Percentiles rank a stretch among this genome's conserved stretches.
Conservation (phyloP, 2,329 filamentous ascomycete species). For the Teratosphaeria nubilosa region DNA sequence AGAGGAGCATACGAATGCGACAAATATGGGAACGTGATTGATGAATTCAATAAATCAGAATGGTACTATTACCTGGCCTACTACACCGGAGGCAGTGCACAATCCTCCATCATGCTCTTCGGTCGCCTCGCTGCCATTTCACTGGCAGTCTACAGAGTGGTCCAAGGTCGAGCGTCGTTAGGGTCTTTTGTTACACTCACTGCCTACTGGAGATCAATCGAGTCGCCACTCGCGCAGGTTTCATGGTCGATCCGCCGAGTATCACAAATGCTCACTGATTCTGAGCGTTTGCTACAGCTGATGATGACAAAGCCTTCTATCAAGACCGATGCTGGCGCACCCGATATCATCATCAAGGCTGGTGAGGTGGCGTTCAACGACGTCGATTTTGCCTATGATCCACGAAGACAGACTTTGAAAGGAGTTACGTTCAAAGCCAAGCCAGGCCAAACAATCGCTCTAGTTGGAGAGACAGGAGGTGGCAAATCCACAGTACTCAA, state of each 20-base stretch:
- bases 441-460: slow-evolving; percentile 47
- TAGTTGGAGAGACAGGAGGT: slow-evolving; percentile 53
- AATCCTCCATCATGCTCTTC: slow-evolving; percentile 39
- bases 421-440: slow-evolving; percentile 40
- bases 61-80: slow-evolving; percentile 20
- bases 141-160: slow-evolving; percentile 45
- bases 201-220: slow-evolving; percentile 49
- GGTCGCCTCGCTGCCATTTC: slow-evolving; percentile 41
- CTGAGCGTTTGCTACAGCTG: slow-evolving; percentile 50
- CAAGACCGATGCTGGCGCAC: slow-evolving; percentile 37
- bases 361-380: slow-evolving; percentile 46
- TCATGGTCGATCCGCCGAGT: slow-evolving; percentile 41
- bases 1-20: slow-evolving; percentile 43
- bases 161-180: slow-evolving; percentile 39
- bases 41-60: slow-evolving; percentile 25
- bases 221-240: slow-evolving; percentile 41
- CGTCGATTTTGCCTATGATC: slow-evolving; percentile 48
- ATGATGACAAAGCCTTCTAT: slow-evolving; percentile 50
- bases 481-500: slow-evolving; percentile 55
- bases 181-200: slow-evolving; percentile 56
- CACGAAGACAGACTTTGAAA: slow-evolving; percentile 41
- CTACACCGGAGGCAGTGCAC: slow-evolving; percentile 29
- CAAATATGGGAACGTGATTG: slow-evolving; percentile 36
- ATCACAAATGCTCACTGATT: slow-evolving; percentile 49
- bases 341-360: slow-evolving; percentile 33